phyloP scores from a whole-genome alignment of 169 alveolate genomes.

The Eimeria sp. region DNA sequence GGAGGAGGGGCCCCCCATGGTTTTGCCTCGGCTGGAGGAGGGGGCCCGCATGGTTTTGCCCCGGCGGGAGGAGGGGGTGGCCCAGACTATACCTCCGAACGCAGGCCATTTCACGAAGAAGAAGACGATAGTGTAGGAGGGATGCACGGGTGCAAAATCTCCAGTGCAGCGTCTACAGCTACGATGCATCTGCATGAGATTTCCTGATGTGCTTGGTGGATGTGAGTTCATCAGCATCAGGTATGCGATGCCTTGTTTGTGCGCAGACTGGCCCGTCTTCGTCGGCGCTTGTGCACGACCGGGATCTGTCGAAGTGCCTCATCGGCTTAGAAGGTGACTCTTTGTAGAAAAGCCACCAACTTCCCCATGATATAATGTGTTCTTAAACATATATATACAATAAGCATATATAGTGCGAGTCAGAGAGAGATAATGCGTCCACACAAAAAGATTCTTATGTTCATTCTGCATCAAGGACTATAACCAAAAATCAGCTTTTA shows the following conservation, averaged over 20 bases:
- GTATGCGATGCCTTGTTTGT: not conserved
- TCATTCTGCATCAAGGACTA: not conserved
- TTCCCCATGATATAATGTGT: no score
- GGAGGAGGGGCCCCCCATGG: not conserved
- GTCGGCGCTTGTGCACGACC: not conserved
- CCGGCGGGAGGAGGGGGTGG: not conserved
- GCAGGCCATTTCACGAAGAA: slow-evolving; percentile 32
- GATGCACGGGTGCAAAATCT: not conserved
- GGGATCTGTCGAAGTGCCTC: slow-evolving; percentile 20
- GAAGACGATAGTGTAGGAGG: not conserved
- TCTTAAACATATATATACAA: not conserved
- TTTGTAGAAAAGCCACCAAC: not conserved
- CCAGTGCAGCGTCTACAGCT: not conserved
- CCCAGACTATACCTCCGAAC: not conserved
- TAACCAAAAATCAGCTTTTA: no score
- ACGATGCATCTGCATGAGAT: not conserved
- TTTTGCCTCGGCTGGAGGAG: not conserved
- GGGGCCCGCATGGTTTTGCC: not conserved
- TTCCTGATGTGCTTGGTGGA: not conserved
- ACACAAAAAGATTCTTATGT: not conserved
- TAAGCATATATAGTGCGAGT: not conserved
- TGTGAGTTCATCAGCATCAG: not conserved
- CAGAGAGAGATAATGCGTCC: no score
- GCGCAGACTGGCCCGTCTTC: not conserved
- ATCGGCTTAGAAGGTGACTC: slow-evolving; percentile 14